A percentile compares a stretch with the other conserved stretches of the same genome.
Evolutionary conservation across 176 grass and related monocot species (phyloP).

Genomic region (Secale cereale): DNA sequence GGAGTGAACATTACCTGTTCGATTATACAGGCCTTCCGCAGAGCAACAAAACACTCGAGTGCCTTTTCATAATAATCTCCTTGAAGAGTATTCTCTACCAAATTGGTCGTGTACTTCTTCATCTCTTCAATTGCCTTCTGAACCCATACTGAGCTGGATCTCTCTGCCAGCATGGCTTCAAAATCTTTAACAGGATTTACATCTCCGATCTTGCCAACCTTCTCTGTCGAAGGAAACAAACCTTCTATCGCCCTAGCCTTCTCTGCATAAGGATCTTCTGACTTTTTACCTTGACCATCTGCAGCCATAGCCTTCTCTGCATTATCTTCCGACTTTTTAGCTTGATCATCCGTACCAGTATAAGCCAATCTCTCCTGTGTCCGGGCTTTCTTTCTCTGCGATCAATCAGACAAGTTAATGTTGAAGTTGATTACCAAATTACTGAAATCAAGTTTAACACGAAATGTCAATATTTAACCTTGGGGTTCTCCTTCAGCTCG

Average conservation of each 20-base stretch:
- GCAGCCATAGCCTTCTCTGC: conserved; percentile 24
- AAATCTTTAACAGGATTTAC: conserved; percentile 81
- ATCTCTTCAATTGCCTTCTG: conserved; percentile 76
- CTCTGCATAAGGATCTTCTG: background rate
- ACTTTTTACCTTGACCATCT: conserved; percentile 30
- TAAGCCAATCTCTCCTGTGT: conserved; percentile 29
- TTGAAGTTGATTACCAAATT: conserved; percentile 1
- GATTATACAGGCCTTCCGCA: conserved; percentile 81
- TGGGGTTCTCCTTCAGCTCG: conserved; percentile 80
- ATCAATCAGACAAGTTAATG: conserved; percentile 26
- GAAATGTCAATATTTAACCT: conserved; percentile 45
- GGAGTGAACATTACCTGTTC: conserved; percentile 64
- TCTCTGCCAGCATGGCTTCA: conserved; percentile 77
- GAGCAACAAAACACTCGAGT: conserved; percentile 67
- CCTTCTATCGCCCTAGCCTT: conserved; percentile 31
- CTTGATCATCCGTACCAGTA: conserved; percentile 33
- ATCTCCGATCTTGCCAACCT: conserved; percentile 55
- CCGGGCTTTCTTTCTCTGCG: conserved; percentile 54
- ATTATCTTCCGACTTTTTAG: conserved; percentile 40
- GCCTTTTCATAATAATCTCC: conserved; percentile 59
- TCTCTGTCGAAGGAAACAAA: conserved; percentile 40
- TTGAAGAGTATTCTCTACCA: conserved; percentile 59
- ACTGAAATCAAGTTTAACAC: background rate
- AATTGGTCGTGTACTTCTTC: conserved; percentile 49
- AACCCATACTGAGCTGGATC: conserved; percentile 70